These are phyloP conservation scores for Dicorynia guianensis DNA, from an alignment of 306 rosid genomes.

Conservation along the genomic window DNA sequence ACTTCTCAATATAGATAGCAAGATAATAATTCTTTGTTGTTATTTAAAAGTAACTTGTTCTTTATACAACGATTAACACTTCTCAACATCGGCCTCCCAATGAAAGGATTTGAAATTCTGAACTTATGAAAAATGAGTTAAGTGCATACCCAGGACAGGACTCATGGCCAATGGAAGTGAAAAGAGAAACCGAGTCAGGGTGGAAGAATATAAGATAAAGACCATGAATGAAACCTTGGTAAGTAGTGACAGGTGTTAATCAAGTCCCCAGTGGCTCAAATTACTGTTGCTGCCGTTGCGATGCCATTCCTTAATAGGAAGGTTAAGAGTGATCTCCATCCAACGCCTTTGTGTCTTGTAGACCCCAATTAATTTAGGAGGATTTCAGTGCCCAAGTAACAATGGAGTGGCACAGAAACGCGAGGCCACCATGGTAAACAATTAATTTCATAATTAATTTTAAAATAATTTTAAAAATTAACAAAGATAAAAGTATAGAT, in stretches of 20 bases:
- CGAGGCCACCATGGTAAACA: slow-evolving; percentile 72
- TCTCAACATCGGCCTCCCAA: no score
- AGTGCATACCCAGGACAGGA: slow-evolving; percentile 73
- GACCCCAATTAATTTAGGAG: slow-evolving; percentile 90
- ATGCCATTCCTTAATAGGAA: slow-evolving; percentile 83
- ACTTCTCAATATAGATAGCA: no score
- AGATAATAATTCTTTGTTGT: no score
- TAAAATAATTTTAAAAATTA: no score
- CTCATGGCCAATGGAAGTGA: slow-evolving; percentile 87
- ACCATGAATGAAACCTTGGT: slow-evolving; percentile 87
- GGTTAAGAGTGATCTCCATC: slow-evolving; percentile 89
- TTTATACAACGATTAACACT: no score
- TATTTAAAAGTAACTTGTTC: no score
- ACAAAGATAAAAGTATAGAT: no score
- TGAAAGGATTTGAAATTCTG: slow-evolving; percentile 20
- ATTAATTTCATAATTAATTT: no score
- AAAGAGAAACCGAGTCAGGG: slow-evolving; percentile 67
- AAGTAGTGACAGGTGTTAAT: slow-evolving; percentile 88
- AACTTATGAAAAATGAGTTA: slow-evolving; percentile 13
- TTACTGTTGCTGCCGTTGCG: slow-evolving; percentile 68
- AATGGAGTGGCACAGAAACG: slow-evolving; percentile 69
- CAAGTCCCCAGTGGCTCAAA: slow-evolving; percentile 93
- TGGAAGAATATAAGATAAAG: slow-evolving; percentile 65
- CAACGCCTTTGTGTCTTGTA: slow-evolving; percentile 96
- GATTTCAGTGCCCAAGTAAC: slow-evolving; percentile 82